phyloP scores from a whole-genome alignment of 1,139 yeast genomes.

The Suhomyces chickasaworum region DNA sequence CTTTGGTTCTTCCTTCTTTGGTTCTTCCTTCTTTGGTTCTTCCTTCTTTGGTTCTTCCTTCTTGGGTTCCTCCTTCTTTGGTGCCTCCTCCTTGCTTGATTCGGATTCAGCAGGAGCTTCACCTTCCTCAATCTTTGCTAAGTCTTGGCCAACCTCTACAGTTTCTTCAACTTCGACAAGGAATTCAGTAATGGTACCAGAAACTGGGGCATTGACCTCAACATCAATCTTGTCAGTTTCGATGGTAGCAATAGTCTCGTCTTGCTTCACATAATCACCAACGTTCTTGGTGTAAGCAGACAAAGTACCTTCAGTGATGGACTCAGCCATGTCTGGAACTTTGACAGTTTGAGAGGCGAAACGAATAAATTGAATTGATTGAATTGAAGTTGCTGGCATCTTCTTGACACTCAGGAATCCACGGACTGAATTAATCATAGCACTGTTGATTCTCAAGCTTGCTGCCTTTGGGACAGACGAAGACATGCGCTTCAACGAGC shows the following conservation, averaged over 20 bases:
- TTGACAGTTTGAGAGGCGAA: constrained; percentile 60
- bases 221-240: constrained; percentile 99
- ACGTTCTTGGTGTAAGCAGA: constrained; percentile 75
- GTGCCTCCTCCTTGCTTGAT: constrained; percentile 31
- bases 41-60: constrained; percentile 26
- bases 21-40: constrained; percentile 27
- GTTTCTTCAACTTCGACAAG: constrained; percentile 88
- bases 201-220: constrained; percentile 90
- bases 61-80: constrained; percentile 28
- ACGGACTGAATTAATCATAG: constrained; percentile 8
- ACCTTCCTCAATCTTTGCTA: constrained; percentile 89
- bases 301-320: constrained; percentile 95
- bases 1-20: constrained; percentile 24
- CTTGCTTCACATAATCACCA: constrained; percentile 86
- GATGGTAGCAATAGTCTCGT: constrained; percentile 93
- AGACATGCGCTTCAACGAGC: constrained; percentile 19
- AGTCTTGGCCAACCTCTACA: constrained; percentile 94
- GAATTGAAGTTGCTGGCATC: constrained; percentile 12
- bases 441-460: constrained; percentile 7
- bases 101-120: constrained; percentile 71
- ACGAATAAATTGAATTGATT: constrained; percentile 25
- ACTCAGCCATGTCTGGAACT: constrained; percentile 99
- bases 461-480: constrained; percentile 13
- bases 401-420: constrained; percentile 7
- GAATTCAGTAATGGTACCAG: constrained; percentile 87